Evolutionary conservation across 352 stramenopile genomes (phyloP), one percentile per base, ranked within the genome.

Genomic region (Phytophthora megakarya): DNA sequence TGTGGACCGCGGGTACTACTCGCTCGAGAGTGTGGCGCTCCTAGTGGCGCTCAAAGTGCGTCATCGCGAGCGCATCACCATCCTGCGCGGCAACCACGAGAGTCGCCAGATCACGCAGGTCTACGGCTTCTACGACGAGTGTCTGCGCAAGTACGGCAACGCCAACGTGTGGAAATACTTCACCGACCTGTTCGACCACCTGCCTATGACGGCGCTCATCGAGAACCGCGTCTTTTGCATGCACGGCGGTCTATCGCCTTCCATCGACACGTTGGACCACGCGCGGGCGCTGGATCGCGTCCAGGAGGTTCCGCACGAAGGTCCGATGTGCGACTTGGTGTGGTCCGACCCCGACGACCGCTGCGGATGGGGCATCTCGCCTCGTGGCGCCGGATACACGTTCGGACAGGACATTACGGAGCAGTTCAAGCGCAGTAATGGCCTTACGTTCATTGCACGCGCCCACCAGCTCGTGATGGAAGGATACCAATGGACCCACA

Each of bases 81-180:
- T 95, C 65, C 58, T 95, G 37, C 83, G 84, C 7, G 81, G 84
- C 35, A 94, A 93, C 73, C 86, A 95, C 72, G 87, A 95, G 62
- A 82, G 66, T 52, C 81, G 78, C 7, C 86, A 85, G 54, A 93
- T 94, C 72, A 93, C 92, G 51, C 77, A 86, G 35, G 84, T 94
- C 59, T 95, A 92, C 61, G 88, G 88, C 38, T 92, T 90, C 49
- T 90, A 91, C 56, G 84, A 92, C 57, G 84, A 92, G 67, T 89
- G 80, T 72, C 48, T 69, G 53, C 61, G 65, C 62, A 99, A 99
- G 83, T 99, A 99, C 80, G 98, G 98, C 77, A 95, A 95, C 51
- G 87, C 84, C 37, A 96, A 95, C 66, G 87, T 96, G 12, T 96
- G 87, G 86, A 94, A 95, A 67, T 95, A 95, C 75, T 96, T 95